A percentile compares a stretch with the other conserved stretches of the same genome.
Evolutionary conservation across 345 rosid species (phyloP).

Genomic region (Atalantia buxifolia): DNA sequence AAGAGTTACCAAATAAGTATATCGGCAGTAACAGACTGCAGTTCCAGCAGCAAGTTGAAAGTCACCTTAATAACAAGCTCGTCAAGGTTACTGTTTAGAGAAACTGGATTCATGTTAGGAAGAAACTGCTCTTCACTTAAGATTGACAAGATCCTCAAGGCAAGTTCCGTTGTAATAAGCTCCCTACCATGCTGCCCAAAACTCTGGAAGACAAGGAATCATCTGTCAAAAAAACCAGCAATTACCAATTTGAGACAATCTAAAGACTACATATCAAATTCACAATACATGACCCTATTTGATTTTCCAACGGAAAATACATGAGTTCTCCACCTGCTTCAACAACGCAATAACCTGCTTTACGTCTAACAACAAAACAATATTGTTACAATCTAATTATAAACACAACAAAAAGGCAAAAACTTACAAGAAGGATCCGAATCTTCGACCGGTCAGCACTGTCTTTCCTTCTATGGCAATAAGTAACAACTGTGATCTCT

Average conservation of each 20-base stretch:
- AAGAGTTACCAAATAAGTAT: background rate
- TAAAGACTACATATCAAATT: slow-evolving; percentile 27
- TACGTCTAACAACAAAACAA: background rate
- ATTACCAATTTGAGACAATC: slow-evolving; percentile 51
- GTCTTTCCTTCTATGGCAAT: slow-evolving; percentile 39
- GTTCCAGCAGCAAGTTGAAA: background rate
- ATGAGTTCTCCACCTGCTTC: background rate
- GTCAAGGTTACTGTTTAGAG: slow-evolving; percentile 50
- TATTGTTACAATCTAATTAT: background rate
- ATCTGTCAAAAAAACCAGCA: slow-evolving; percentile 88
- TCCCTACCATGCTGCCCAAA: slow-evolving; percentile 99
- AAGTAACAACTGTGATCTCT: slow-evolving; percentile 67
- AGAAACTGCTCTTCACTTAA: slow-evolving; percentile 85
- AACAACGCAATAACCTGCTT: background rate
- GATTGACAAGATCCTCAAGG: slow-evolving; percentile 71
- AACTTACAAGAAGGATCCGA: slow-evolving; percentile 93
- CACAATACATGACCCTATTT: background rate
- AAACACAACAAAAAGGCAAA: background rate
- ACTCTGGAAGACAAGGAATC: slow-evolving; percentile 99
- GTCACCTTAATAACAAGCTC: slow-evolving; percentile 81
- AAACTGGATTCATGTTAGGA: slow-evolving; percentile 36
- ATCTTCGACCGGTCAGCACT: slow-evolving; percentile 60
- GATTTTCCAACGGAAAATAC: background rate
- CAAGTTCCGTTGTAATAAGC: slow-evolving; percentile 90
- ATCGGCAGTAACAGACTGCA: background rate